phyloP scores from a whole-genome alignment of 2,329 filamentous ascomycete species.

The Herpotrichia juniperi region DNA sequence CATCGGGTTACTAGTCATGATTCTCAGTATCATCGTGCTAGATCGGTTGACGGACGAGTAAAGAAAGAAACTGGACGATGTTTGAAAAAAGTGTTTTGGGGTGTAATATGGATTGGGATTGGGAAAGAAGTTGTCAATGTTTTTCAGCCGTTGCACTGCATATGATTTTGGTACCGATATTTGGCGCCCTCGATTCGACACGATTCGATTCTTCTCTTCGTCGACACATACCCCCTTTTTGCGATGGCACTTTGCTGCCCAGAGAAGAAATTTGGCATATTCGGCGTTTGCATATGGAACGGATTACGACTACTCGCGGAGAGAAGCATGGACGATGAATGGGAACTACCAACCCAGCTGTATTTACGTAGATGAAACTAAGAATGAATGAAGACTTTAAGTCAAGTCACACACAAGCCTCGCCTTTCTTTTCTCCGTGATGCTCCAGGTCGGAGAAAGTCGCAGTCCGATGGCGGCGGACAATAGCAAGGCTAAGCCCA shows the following conservation, averaged over 20 bases:
- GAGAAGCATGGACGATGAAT: constrained; percentile 1
- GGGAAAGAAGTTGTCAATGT: background rate
- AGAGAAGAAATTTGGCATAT: constrained; percentile 34
- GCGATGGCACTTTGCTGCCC: constrained; percentile 1
- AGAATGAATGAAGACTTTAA: constrained; percentile 6
- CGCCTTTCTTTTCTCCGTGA: background rate
- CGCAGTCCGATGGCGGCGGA: background rate
- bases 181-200: constrained; percentile 1
- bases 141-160: background rate
- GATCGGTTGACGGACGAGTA: constrained; percentile 61
- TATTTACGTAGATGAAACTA: constrained; percentile 20
- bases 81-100: background rate
- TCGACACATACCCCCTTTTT: constrained; percentile 3
- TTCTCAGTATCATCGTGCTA: constrained; percentile 86
- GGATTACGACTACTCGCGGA: background rate
- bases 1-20: constrained; percentile 94
- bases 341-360: constrained; percentile 2
- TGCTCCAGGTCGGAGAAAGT: background rate
- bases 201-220: constrained; percentile 3
- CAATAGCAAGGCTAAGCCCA: background rate
- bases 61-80: background rate
- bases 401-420: background rate
- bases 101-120: background rate
- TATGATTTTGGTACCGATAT: constrained; percentile 1
- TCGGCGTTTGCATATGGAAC: constrained; percentile 30